Percentiles rank a stretch among this genome's conserved stretches.
Evolutionary conservation across 2,329 filamentous ascomycete species (phyloP).

Genomic region (Colletotrichum spinosum): DNA sequence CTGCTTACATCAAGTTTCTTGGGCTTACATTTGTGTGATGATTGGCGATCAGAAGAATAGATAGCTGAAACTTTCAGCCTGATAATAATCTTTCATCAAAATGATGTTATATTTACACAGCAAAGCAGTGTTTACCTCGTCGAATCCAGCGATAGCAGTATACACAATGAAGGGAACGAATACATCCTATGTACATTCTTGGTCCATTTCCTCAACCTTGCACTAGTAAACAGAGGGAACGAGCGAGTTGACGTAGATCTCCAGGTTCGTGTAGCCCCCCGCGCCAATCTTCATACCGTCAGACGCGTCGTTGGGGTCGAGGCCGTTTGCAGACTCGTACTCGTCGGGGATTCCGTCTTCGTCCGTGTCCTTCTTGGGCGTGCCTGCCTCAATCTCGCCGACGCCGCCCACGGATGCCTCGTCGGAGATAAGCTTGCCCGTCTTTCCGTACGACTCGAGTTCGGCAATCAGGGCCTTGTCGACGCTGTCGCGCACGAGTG

Average conservation of each 20-base stretch:
- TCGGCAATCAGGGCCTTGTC: conserved; percentile 56
- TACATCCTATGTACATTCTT: conserved; percentile 19
- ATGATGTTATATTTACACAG: conserved; percentile 1
- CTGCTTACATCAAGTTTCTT: too few species aligned
- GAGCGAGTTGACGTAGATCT: conserved; percentile 63
- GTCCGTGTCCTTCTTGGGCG: conserved; percentile 55
- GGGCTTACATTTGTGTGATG: too few species aligned
- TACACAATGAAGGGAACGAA: conserved; percentile 19
- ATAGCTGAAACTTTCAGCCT: too few species aligned
- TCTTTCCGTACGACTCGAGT: conserved; percentile 57
- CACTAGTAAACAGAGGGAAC: conserved; percentile 47
- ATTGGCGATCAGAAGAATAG: too few species aligned
- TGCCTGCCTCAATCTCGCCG: conserved; percentile 52
- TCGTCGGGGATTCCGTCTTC: conserved; percentile 63
- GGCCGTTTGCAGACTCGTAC: conserved; percentile 57
- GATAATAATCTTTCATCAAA: not conserved
- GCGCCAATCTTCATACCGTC: conserved; percentile 55
- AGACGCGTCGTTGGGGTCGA: conserved; percentile 51
- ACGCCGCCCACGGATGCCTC: conserved; percentile 57
- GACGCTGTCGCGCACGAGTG: conserved; percentile 55
- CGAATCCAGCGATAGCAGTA: conserved; percentile 5
- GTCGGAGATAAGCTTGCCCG: conserved; percentile 57
- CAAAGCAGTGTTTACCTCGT: conserved; percentile 12
- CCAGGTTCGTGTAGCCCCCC: conserved; percentile 59
- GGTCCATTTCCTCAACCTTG: not conserved